These are phyloP conservation scores for Diaporthe nobilis DNA, from an alignment of 2,329 filamentous ascomycete genomes.

Conservation along the genomic window DNA sequence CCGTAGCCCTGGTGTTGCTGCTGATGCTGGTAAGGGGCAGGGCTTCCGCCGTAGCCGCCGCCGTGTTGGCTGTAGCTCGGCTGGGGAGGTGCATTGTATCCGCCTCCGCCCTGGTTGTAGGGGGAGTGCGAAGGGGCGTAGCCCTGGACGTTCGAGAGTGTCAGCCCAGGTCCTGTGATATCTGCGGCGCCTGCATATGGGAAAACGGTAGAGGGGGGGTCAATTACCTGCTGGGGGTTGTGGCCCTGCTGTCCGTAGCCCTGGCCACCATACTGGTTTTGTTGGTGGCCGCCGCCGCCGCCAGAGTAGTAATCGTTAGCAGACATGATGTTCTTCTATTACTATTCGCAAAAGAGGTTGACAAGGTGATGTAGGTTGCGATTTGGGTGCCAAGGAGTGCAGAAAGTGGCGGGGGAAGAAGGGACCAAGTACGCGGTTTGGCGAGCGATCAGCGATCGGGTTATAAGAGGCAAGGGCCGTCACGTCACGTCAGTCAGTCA, in stretches of 20 bases:
- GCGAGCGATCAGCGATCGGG: slow-evolving; percentile 9
- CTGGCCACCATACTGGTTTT: slow-evolving; percentile 43
- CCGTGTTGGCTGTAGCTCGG: slow-evolving; percentile 42
- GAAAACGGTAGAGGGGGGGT: slow-evolving; percentile 38
- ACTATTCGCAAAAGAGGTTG: neutral
- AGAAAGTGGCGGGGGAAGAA: neutral
- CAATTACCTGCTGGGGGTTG: slow-evolving; percentile 45
- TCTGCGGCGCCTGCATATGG: slow-evolving; percentile 45
- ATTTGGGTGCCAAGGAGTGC: slow-evolving; percentile 10
- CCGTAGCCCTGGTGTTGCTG: slow-evolving; percentile 43
- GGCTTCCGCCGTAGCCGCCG: slow-evolving; percentile 36
- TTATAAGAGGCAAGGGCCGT: slow-evolving; percentile 1
- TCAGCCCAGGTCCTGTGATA: neutral
- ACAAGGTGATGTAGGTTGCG: neutral
- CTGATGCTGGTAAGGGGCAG: slow-evolving; percentile 41
- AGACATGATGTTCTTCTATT: slow-evolving; percentile 42
- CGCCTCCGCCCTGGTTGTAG: slow-evolving; percentile 43
- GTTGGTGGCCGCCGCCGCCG: slow-evolving; percentile 36
- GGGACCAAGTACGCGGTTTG: neutral
- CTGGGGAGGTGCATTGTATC: slow-evolving; percentile 49
- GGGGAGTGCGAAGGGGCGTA: slow-evolving; percentile 43
- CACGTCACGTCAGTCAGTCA: slow-evolving; percentile 10
- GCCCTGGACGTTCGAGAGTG: neutral
- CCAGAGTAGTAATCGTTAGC: slow-evolving; percentile 45
- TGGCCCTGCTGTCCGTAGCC: slow-evolving; percentile 44